phyloP scores from a whole-genome alignment of 2,329 filamentous ascomycete species.

The Pyrenophora teres region DNA sequence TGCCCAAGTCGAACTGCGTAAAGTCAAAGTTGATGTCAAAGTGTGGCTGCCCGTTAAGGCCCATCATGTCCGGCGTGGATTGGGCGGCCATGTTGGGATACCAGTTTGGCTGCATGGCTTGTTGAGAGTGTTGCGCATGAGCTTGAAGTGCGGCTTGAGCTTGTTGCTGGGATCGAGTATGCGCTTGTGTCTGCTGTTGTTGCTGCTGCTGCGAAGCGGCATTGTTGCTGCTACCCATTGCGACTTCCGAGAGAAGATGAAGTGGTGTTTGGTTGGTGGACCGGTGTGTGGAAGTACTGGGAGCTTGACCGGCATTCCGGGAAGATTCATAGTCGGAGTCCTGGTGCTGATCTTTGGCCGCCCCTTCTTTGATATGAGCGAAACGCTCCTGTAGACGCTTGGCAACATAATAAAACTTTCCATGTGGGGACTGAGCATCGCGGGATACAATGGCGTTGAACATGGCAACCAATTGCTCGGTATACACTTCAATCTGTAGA shows the following conservation, averaged over 20 bases:
- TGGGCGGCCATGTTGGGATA: conserved; percentile 31
- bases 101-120: conserved; percentile 34
- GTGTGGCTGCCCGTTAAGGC: conserved; percentile 28
- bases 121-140: conserved; percentile 28
- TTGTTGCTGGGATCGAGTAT: conserved; percentile 28
- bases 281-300: conserved; percentile 27
- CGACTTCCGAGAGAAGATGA: conserved; percentile 49
- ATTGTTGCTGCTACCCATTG: conserved; percentile 43
- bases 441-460: conserved; percentile 51
- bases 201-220: conserved; percentile 6
- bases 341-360: conserved; percentile 32
- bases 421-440: conserved; percentile 51
- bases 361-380: conserved; percentile 50
- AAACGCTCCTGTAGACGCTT: conserved; percentile 54
- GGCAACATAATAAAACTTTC: conserved; percentile 55
- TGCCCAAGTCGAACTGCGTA: conserved; percentile 44
- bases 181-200: conserved; percentile 13
- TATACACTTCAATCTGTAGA: conserved; percentile 53
- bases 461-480: conserved; percentile 53
- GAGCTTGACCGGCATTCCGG: conserved; percentile 21
- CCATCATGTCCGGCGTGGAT: conserved; percentile 30
- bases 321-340: conserved; percentile 30
- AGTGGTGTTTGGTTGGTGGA: conserved; percentile 44
- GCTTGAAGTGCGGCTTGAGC: conserved; percentile 33
- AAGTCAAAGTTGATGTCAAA: conserved; percentile 46